Percentiles rank a stretch among this genome's conserved stretches.
Conservation (phyloP, 2,329 filamentous ascomycete species). For the Fusarium sp. region DNA sequence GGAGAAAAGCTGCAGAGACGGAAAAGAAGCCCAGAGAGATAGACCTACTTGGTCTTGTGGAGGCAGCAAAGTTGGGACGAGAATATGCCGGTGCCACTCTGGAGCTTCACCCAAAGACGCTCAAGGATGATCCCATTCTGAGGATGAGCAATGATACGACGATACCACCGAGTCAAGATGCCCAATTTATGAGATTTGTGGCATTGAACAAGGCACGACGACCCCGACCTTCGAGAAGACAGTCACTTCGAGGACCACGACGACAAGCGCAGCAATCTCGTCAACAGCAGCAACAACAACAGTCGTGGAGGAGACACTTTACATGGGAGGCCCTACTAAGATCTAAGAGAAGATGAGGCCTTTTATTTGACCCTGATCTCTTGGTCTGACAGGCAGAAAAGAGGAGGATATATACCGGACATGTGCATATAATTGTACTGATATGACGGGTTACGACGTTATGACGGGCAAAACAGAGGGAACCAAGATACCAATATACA, state of each 20-base stretch:
- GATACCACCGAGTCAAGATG: constrained; percentile 55
- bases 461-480: constrained; percentile 28
- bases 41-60: constrained; percentile 47
- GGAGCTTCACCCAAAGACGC: constrained; percentile 55
- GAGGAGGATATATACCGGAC: background rate
- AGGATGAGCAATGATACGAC: constrained; percentile 40
- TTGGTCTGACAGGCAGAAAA: background rate
- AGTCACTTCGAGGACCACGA: background rate
- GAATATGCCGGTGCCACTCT: constrained; percentile 43
- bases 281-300: constrained; percentile 4
- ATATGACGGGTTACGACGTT: constrained; percentile 38
- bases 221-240: constrained; percentile 8
- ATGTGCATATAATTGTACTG: constrained; percentile 3
- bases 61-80: constrained; percentile 44
- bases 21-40: constrained; percentile 38
- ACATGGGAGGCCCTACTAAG: constrained; percentile 41
- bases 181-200: constrained; percentile 45
- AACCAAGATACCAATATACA: constrained; percentile 36
- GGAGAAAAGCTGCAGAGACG: constrained; percentile 18
- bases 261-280: constrained; percentile 5
- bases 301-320: constrained; percentile 29
- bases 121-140: constrained; percentile 52
- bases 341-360: constrained; percentile 34
- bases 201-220: constrained; percentile 13
- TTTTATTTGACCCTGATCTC: background rate